Evolutionary conservation across 306 rosid genomes (phyloP).

Genomic region (Lagenaria siceraria): DNA sequence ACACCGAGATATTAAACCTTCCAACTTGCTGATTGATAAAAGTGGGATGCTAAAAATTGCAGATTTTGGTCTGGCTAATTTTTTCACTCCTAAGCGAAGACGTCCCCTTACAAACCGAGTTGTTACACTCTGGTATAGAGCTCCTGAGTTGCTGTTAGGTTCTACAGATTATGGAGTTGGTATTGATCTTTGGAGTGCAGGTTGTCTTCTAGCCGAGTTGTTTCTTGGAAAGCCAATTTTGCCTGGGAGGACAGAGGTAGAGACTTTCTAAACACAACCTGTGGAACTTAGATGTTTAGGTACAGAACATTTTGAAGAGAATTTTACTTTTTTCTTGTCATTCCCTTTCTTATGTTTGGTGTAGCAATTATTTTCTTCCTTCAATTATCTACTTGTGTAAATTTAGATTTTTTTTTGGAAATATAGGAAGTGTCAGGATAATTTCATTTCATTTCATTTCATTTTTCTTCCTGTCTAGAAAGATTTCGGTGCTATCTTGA

Average conservation of each 20-base stretch:
- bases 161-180: slow-evolving; percentile 60
- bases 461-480: background rate
- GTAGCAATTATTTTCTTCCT: background rate
- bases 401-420: background rate
- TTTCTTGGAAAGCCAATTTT: slow-evolving; percentile 49
- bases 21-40: slow-evolving; percentile 63
- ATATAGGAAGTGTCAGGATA: background rate
- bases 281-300: slow-evolving; percentile 5
- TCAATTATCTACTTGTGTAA: background rate
- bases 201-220: slow-evolving; percentile 68
- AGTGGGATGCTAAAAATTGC: slow-evolving; percentile 58
- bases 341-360: background rate
- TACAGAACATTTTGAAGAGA: background rate
- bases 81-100: slow-evolving; percentile 24
- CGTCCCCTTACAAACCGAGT: slow-evolving; percentile 53
- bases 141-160: slow-evolving; percentile 78
- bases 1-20: slow-evolving; percentile 61
- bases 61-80: slow-evolving; percentile 75
- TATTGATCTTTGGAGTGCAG: slow-evolving; percentile 88
- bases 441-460: background rate
- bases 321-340: background rate
- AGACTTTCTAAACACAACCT: slow-evolving; percentile 4
- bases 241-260: slow-evolving; percentile 79
- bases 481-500: background rate
- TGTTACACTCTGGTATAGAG: slow-evolving; percentile 88